phyloP scores from a whole-genome alignment of 306 rosid genomes.

The Hippophae tibetana region DNA sequence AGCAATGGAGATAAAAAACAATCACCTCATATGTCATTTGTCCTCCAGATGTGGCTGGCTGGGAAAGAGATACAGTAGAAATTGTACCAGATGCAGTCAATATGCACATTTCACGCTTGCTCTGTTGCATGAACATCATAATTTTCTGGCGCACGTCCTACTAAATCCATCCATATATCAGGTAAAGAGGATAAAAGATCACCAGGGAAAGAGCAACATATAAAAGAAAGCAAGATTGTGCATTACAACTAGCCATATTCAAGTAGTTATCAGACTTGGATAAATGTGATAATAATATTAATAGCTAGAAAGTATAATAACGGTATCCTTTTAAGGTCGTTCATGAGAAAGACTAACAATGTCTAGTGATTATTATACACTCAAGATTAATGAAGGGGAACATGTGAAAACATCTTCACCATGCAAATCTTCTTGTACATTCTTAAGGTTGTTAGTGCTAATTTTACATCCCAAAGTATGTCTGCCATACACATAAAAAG shows the following conservation, averaged over 20 bases:
- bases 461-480: neutral
- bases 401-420: too few species aligned
- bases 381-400: too few species aligned
- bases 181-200: conserved; percentile 23
- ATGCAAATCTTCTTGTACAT: neutral
- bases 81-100: conserved; percentile 88
- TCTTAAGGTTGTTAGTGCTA: neutral
- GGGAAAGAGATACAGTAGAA: conserved; percentile 81
- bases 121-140: conserved; percentile 84
- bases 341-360: neutral
- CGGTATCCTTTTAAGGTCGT: neutral
- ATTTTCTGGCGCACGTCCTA: conserved; percentile 98
- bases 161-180: conserved; percentile 23
- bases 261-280: neutral
- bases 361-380: too few species aligned
- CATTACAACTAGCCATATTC: conserved; percentile 1
- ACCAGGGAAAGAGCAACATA: conserved; percentile 11
- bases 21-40: conserved; percentile 82
- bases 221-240: neutral
- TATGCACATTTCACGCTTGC: conserved; percentile 87
- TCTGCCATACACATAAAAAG: neutral
- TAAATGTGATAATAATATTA: neutral
- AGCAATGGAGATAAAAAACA: conserved; percentile 4
- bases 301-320: neutral
- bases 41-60: conserved; percentile 93